These are phyloP conservation scores for Luffa acutangula DNA, from an alignment of 306 rosid species.

Conservation along the genomic window DNA sequence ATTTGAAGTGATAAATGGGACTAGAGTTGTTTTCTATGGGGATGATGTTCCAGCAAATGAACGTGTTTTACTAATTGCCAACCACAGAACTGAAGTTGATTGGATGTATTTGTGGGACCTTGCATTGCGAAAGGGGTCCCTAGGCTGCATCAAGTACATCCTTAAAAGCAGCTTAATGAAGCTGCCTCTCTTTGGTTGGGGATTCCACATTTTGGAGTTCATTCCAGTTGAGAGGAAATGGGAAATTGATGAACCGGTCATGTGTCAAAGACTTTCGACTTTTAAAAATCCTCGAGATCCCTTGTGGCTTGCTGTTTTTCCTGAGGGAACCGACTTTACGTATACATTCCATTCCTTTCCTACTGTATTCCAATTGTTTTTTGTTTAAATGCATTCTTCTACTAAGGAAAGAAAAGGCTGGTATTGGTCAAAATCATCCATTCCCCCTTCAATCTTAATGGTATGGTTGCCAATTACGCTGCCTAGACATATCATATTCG, in stretches of 20 bases:
- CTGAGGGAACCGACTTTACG: constrained; percentile 97
- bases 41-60: constrained; percentile 60
- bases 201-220: constrained; percentile 84
- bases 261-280: constrained; percentile 44
- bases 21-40: constrained; percentile 73
- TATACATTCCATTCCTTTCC: constrained; percentile 23
- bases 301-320: constrained; percentile 84
- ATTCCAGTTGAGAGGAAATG: constrained; percentile 89
- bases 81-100: constrained; percentile 95
- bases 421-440: not conserved
- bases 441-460: not conserved
- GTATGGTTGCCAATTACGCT: not conserved
- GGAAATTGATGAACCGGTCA: constrained; percentile 63
- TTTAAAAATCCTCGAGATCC: constrained; percentile 58
- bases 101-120: constrained; percentile 99
- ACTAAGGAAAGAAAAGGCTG: not conserved
- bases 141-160: constrained; percentile 74
- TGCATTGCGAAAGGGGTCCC: constrained; percentile 67
- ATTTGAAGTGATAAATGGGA: constrained; percentile 71
- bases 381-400: constrained; percentile 10
- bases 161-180: constrained; percentile 96
- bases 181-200: constrained; percentile 92
- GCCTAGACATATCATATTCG: not conserved
- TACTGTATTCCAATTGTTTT: not conserved
- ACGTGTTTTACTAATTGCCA: constrained; percentile 73